Conservation (phyloP, 2,329 filamentous ascomycete species). For the Xylariaceae sp. region DNA sequence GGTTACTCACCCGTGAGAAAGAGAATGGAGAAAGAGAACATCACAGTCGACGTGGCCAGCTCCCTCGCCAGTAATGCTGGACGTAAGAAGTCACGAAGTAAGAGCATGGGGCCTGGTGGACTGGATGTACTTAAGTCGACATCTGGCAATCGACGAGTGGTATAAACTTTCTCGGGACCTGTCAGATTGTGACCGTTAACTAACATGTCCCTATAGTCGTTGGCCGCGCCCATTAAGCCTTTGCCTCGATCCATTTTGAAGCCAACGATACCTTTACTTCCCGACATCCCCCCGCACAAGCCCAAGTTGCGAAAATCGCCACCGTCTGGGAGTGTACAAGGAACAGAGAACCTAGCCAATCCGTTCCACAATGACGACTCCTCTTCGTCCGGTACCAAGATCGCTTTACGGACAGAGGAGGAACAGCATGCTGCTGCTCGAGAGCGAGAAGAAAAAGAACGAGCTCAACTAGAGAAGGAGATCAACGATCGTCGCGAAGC, state of each 20-base stretch:
- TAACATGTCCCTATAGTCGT: constrained; percentile 38
- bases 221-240: constrained; percentile 47
- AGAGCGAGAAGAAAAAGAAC: constrained; percentile 65
- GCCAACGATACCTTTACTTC: constrained; percentile 64
- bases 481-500: constrained; percentile 74
- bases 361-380: constrained; percentile 37
- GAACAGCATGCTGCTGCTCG: constrained; percentile 66
- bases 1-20: constrained; percentile 52
- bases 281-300: constrained; percentile 64
- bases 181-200: not conserved
- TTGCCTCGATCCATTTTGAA: constrained; percentile 73
- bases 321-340: constrained; percentile 34
- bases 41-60: constrained; percentile 60
- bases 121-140: constrained; percentile 74
- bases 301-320: constrained; percentile 50
- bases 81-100: constrained; percentile 77
- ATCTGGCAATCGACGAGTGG: constrained; percentile 74
- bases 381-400: constrained; percentile 44
- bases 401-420: constrained; percentile 65
- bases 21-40: constrained; percentile 71
- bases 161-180: constrained; percentile 35
- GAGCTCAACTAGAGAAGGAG: constrained; percentile 54
- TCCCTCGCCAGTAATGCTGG: constrained; percentile 41
- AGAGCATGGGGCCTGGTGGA: constrained; percentile 91
- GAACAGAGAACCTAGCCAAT: constrained; percentile 39